Evolutionary conservation across 2,329 filamentous ascomycete species (phyloP), one percentile per base, ranked within the genome.

Genomic region (Pseudogymnoascus sp.): DNA sequence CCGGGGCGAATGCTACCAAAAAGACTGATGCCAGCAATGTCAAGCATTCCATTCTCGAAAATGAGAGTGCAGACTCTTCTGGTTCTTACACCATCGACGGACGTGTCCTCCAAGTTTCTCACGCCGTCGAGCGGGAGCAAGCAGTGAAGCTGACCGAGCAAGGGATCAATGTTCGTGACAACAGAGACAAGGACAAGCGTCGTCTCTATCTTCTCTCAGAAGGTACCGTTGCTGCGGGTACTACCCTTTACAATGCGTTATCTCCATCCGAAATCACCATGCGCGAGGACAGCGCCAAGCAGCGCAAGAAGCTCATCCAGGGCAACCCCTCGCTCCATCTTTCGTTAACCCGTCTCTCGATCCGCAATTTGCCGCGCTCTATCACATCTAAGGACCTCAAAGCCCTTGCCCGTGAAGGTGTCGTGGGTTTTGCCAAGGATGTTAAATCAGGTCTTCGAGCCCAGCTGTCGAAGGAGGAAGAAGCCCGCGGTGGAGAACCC

Each of bases 341-440:
- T 59, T 94, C 88, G 72, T 78, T 99, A 58, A 96, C 91, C 6
- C 88, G 94, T 68, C 82, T 99, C 30, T 92, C 92, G 1, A 77
- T 99, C 60, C 89, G 94, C 66, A 99, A 99, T 71, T 81, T 99
- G 4, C 94, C 94, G 2, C 85, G 89, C 63, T 85, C 86, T 69
- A 79, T 96, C 64, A 86, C 82, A 21, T 89, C 89, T 21, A 97
- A 95, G 73, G 89, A 90, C 59, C 80, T 99, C 57, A 99, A 99
- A 72, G 86, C 89, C 39, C 81, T 99, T 48, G 94, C 94, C 9
- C 84, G 94, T 65, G 83, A 94, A 72, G 94, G 90, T n/a, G 83
- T 96, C 10, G 94, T 97, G 56, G 92, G 90, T 0, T 99, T 99
- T 69, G 92, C 94, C 38, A 88, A 80, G 63, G 94, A 99, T 68